Base-by-base conservation (phyloP, 805 yeast species). In the Wilhelminamyces savonicus region DNA sequence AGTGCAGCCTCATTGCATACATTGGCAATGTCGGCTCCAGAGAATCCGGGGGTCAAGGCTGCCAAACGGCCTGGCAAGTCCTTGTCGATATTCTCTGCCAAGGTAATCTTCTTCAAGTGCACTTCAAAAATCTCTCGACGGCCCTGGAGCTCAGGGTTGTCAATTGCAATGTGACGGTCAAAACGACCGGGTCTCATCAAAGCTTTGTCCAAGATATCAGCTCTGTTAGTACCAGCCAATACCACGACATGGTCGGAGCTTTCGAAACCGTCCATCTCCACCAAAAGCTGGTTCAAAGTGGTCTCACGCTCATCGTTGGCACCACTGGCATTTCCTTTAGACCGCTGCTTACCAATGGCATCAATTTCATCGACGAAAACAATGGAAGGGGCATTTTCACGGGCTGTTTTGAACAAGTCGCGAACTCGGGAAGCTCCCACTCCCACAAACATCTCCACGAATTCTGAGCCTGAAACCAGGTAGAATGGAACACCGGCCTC, bases 401-500 rank as follows among this genome's bases (percentile, higher is more conserved):
- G 74, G 1, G 98, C 98, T 17, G 84, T 82, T 40, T 80, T 74
- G 64, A 92, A 92, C 46, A 92, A 66, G 56, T 92, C 98, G 55
- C 98, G 87, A 17, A 92, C 98, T 56, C 98, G 76, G 12, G 95
- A 82, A 2, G 98, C 97, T 64, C 98, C 98, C 15, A 90, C 97
- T 69, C 98, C 98, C 18, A 88, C 97, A 66, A 87, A 92, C 97
- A 90, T 92, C 56, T 90, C 97, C 10, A 92, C 95, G 45, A 90
- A 90, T 57, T 90, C 98, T 5, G 97, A 88, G 40, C 98, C 98
- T 1, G 95, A 84, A 13, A 92, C 97, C 11, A 95, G 83, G 47
- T 78, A 78, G 54, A 92, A 92, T 24, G 99, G 97, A 23, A 92
- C 98, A 34, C 92, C 94, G 0, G 99, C 98, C 58, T 92, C 99